Evolutionary conservation across 2,329 filamentous ascomycete species (phyloP), one percentile per base, ranked within the genome.

Genomic region (Aureobasidium leucospermi): DNA sequence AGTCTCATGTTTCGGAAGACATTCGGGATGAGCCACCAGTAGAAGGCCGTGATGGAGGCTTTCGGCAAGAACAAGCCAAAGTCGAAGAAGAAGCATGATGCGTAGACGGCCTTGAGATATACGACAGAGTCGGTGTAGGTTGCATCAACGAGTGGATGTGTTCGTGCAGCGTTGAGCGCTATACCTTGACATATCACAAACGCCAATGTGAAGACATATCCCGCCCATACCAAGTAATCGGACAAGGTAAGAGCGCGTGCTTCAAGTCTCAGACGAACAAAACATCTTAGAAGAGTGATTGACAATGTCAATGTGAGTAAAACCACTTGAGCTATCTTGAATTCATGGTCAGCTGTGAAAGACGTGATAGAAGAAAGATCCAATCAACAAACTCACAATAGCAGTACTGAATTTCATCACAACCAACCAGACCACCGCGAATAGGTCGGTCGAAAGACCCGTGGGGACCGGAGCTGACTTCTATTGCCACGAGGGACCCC

Each of bases 41-140:
- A 58, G 23, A 58, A 49, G 2, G 56, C 56, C 28, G 45, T 41
- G 34, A 49, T 58, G 2, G 56, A 58, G 6, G 45, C 43, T n/a
- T 58, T 58, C 6, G 56, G 56, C 39, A 48, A 10, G 56, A 45
- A 58, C 16, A 58, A 28, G 2, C 56, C 56, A 5, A 49, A 34
- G 19, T 58, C 45, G 31, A 58, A 58, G 45, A 58, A 49, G 45
- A 41, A 49, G 38, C 56, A 48, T 46, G 56, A 58, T 28, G 42
- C 45, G 15, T 32, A 58, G 8, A 58, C 56, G 6, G 45, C 38
- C 56, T 58, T 58, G 29, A 58, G 45, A 29, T 58, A 58, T 0
- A 15, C 36, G 2, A 42, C 32, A 11, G 34, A 48, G 34, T 58
- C 45, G 11, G 29, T 49, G 16, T 58, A 48, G 6, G 16, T 41